Evolutionary conservation across 208 protist species (phyloP), one percentile per base, ranked within the genome.

Genomic region (Acanthamoeba healyi): DNA sequence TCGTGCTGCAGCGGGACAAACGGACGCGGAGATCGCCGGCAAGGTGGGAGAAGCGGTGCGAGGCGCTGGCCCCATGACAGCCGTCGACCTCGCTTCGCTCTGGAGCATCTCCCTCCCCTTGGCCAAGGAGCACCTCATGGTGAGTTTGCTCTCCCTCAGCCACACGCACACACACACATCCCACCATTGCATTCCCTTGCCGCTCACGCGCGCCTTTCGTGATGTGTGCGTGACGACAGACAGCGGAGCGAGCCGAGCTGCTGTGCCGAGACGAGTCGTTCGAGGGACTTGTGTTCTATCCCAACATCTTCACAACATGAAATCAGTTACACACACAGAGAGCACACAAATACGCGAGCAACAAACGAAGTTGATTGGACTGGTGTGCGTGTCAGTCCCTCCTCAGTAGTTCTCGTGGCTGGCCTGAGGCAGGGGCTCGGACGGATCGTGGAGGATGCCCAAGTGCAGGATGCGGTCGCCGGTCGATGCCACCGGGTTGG

Each of bases 251-350:
- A 74, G 24, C 56, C 14, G 95, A 67, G 26, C 67, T 44, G 49
- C 51, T 96, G 19, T 96, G 94, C 82, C 46, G 95, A 40, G 95
- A 96, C 84, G 95, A 96, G 89, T 95, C 95, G 19, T 46, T 95
- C 34, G 91, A 96, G 84, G 95, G 95, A 2, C 82, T 95, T 42
- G 72, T 94, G 51, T 96, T 95, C n/a, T 67, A 96, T 44, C 38
- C 40, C 24, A 96, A 96, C 72, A 93, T 96, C n/a, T 96, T 96
- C 77, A 40, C 44, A 4, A 49, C 44, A 12, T 49, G n/a, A n/a
- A n/a, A n/a, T n/a, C n/a, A n/a, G n/a, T n/a, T n/a, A 49, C 9
- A 12, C 44, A 4, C 44, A 49, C 44, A 49, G 4, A 49, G 44
- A 49, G 9, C 44, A 49, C 44, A n/a, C n/a, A n/a, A n/a, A n/a